phyloP scores from a whole-genome alignment of 352 stramenopile species.

The Pythium aristosporum region DNA sequence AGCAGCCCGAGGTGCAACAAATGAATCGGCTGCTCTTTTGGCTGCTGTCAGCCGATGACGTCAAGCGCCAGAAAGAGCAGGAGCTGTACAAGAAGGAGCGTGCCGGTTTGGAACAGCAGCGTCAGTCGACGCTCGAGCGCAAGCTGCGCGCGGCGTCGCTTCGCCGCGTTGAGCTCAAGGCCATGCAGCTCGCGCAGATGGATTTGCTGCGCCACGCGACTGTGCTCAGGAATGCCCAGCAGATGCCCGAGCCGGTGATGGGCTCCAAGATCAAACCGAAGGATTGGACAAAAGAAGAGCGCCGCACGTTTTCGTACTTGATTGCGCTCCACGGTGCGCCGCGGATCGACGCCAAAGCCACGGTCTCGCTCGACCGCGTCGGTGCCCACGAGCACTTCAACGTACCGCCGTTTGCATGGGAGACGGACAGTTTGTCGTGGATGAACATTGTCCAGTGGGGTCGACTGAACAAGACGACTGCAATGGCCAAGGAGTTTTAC shows the following conservation, averaged over 20 bases:
- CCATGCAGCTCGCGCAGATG: constrained; percentile 80
- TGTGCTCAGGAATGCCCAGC: constrained; percentile 60
- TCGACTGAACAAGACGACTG: constrained; percentile 79
- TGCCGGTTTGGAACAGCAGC: constrained; percentile 62
- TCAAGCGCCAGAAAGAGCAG: constrained; percentile 79
- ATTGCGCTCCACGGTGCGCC: constrained; percentile 73
- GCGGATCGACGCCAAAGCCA: constrained; percentile 65
- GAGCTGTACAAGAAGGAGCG: constrained; percentile 81
- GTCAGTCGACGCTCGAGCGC: constrained; percentile 69
- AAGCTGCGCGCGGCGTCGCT: constrained; percentile 57
- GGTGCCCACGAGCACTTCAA: constrained; percentile 18
- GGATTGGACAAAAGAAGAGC: constrained; percentile 88
- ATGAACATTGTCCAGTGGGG: constrained; percentile 82
- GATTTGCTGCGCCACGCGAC: constrained; percentile 75
- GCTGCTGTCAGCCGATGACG: constrained; percentile 83
- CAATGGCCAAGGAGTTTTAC: constrained; percentile 59
- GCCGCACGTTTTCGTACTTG: constrained; percentile 76
- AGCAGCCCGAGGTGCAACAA: constrained; percentile 86
- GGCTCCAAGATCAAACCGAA: constrained; percentile 69
- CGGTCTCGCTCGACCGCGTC: constrained; percentile 17
- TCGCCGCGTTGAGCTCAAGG: constrained; percentile 79
- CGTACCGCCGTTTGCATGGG: constrained; percentile 61
- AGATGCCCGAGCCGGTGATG: constrained; percentile 55
- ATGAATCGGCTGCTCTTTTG: constrained; percentile 88
- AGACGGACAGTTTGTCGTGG: constrained; percentile 82